Evolutionary conservation across 108 stramenopile genomes (phyloP).

Genomic region (Cyclotella atomus): DNA sequence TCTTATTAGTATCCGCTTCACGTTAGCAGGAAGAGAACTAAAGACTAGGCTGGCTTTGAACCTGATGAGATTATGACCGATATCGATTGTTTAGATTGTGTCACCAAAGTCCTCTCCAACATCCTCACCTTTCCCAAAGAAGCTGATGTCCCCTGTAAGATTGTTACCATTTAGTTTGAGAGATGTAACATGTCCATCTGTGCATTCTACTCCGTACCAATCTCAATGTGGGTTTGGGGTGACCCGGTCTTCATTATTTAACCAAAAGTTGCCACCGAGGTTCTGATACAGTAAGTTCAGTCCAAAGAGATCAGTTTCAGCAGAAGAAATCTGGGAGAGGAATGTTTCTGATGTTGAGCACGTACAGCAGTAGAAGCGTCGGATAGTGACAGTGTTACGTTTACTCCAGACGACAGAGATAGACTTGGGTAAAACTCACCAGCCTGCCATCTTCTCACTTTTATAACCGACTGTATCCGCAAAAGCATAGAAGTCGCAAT

Average conservation of each 20-base stretch:
- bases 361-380: no score
- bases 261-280: not conserved
- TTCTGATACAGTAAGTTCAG: not conserved
- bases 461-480: not conserved
- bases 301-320: not conserved
- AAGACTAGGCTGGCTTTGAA: slow-evolving; percentile 28
- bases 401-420: no score
- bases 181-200: not conserved
- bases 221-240: not conserved
- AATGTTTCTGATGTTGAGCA: not conserved
- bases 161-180: not conserved
- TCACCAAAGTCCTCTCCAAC: no score
- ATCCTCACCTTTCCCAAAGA: not conserved
- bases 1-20: not conserved
- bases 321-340: not conserved
- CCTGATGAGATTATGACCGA: slow-evolving; percentile 43
- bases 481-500: slow-evolving; percentile 5
- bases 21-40: slow-evolving; percentile 30
- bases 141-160: not conserved
- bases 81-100: slow-evolving; percentile 33
- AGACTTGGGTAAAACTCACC: no score
- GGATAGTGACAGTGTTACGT: no score
- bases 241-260: not conserved
- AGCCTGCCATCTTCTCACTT: not conserved
- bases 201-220: not conserved